These are phyloP conservation scores for Orychophragmus violaceus DNA, from an alignment of 345 rosid species.

Conservation along the genomic window DNA sequence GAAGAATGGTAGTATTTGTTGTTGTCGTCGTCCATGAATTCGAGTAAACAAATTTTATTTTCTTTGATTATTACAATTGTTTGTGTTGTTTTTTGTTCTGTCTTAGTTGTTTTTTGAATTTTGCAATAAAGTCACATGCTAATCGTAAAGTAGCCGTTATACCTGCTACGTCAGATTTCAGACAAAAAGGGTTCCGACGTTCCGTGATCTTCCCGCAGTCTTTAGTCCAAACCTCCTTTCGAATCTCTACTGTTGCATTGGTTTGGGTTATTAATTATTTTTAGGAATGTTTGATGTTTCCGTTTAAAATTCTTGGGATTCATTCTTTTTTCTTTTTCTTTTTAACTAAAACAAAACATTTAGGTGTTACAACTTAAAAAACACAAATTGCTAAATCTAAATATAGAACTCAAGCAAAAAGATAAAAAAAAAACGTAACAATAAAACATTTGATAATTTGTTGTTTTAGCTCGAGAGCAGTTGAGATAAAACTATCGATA, in stretches of 20 bases:
- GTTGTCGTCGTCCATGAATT: slow-evolving; percentile 20
- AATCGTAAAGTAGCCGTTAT: slow-evolving; percentile 32
- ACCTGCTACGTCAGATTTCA: slow-evolving; percentile 23
- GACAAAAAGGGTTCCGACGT: slow-evolving; percentile 4
- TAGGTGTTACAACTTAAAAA: no score
- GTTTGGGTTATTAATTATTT: neutral
- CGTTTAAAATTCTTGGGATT: neutral
- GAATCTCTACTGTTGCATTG: neutral
- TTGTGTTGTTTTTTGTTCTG: slow-evolving; percentile 20
- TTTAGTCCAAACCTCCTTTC: slow-evolving; percentile 1
- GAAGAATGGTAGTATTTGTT: neutral
- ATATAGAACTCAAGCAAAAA: no score
- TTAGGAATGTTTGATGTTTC: slow-evolving; percentile 16
- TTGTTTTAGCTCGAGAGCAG: no score
- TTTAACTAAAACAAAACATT: no score
- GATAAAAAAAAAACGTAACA: no score
- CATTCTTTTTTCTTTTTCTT: no score
- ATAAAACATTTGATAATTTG: no score
- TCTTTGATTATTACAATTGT: slow-evolving; percentile 6
- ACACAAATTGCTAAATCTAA: no score
- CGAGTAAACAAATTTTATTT: neutral
- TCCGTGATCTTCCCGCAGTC: slow-evolving; percentile 22
- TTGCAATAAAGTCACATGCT: slow-evolving; percentile 22
- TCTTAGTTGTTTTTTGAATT: slow-evolving; percentile 13
- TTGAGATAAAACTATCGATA: no score